phyloP scores from a whole-genome alignment of 495 filamentous ascomycete species.

The Cercophora newfieldiana region DNA sequence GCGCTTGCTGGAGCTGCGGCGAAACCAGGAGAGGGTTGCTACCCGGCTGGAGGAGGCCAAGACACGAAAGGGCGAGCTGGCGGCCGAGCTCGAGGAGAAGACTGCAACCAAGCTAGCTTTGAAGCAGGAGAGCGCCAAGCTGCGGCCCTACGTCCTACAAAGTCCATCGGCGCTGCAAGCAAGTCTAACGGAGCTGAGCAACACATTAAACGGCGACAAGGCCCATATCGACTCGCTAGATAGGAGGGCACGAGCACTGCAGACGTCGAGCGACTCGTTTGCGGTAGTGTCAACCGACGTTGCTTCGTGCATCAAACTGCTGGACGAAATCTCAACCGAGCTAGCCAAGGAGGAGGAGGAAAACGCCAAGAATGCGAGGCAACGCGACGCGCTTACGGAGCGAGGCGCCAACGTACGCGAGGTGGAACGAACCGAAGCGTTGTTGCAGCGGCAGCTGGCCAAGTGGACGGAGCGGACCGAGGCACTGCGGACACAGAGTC shows the following conservation, averaged over 20 bases:
- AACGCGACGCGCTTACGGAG: conserved; percentile 83
- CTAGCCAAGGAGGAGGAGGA: conserved; percentile 89
- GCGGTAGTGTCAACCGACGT: conserved; percentile 80
- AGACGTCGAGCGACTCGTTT: conserved; percentile 89
- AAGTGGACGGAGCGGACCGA: conserved; percentile 85
- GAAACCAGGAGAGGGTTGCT: conserved; percentile 74
- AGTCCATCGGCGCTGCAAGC: conserved; percentile 79
- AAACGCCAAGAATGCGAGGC: conserved; percentile 69
- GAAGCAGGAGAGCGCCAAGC: conserved; percentile 78
- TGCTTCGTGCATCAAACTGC: conserved; percentile 76
- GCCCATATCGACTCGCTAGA: conserved; percentile 83
- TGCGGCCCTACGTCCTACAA: conserved; percentile 88
- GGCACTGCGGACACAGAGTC: conserved; percentile 70
- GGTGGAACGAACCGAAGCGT: conserved; percentile 80
- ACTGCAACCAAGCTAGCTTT: conserved; percentile 60
- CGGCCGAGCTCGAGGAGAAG: conserved; percentile 74
- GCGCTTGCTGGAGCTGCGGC: conserved; percentile 70
- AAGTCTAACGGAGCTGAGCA: conserved; percentile 76
- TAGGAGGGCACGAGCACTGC: conserved; percentile 79
- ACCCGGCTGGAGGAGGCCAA: conserved; percentile 75
- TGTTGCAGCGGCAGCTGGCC: conserved; percentile 78
- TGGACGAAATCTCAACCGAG: conserved; percentile 83
- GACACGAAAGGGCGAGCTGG: conserved; percentile 68
- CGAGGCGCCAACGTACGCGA: conserved; percentile 85
- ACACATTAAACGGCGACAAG: conserved; percentile 73